phyloP scores from a whole-genome alignment of 2,329 filamentous ascomycete species.

The Colletotrichum sp. region DNA sequence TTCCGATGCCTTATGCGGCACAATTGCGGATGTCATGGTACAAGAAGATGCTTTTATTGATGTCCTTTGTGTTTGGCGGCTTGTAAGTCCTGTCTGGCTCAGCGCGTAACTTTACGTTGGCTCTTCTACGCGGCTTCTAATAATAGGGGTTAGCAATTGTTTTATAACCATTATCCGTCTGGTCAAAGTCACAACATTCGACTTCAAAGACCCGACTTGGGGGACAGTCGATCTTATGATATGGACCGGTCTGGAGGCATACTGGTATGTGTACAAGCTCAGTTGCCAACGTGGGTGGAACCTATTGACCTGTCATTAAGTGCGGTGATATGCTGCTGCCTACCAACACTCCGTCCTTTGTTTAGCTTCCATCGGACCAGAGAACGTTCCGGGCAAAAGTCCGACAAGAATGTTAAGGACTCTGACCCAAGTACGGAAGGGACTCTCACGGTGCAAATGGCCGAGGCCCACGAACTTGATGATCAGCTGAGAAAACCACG shows the following conservation, averaged over 20 bases:
- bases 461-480: background rate
- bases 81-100: background rate
- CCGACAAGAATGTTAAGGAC: background rate
- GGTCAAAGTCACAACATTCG: slow-evolving; percentile 6
- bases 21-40: background rate
- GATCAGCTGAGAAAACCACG: background rate
- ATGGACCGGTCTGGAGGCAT: slow-evolving; percentile 13
- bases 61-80: background rate
- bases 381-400: background rate
- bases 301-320: background rate
- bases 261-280: background rate
- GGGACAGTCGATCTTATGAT: slow-evolving; percentile 18
- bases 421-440: background rate
- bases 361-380: background rate
- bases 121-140: background rate
- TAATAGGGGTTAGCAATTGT: background rate
- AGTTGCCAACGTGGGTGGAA: background rate
- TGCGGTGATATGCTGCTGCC: background rate
- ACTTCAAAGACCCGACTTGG: slow-evolving; percentile 14
- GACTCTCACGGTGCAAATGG: background rate
- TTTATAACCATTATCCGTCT: slow-evolving; percentile 15
- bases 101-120: background rate
- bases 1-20: background rate
- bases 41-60: background rate
- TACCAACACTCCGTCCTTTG: background rate